Conservation (phyloP, 257 asterid species). For the Datura wrightii region DNA sequence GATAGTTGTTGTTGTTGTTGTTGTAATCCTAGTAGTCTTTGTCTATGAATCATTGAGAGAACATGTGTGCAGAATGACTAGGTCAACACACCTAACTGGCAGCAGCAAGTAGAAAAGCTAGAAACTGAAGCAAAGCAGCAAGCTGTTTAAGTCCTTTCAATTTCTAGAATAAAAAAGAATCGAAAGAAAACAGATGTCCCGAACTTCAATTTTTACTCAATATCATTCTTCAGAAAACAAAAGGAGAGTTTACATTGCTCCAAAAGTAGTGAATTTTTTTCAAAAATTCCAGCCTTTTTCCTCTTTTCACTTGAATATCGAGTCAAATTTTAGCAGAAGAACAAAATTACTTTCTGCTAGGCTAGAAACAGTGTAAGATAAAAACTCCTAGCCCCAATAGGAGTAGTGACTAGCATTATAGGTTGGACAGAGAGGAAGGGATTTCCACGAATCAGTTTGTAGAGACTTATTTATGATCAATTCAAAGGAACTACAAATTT, state of each 20-base stretch:
- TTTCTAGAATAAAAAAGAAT: neutral
- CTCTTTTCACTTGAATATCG: neutral
- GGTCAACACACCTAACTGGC: constrained; percentile 1
- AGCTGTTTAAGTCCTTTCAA: neutral
- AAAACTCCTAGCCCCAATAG: neutral
- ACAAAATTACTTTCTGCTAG: neutral
- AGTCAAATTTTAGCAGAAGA: neutral
- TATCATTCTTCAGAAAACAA: neutral
- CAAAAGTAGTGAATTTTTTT: neutral
- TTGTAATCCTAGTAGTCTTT: neutral
- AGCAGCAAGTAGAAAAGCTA: neutral
- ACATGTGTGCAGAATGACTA: neutral
- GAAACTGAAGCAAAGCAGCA: neutral
- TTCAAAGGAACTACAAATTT: neutral
- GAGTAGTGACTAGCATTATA: neutral
- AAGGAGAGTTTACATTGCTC: neutral
- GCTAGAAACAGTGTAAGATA: neutral
- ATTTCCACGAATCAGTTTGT: neutral
- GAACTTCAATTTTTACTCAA: neutral
- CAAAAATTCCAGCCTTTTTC: neutral
- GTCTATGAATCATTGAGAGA: neutral
- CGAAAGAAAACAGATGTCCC: neutral
- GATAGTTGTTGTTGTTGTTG: too few species aligned
- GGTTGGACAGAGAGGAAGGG: neutral
- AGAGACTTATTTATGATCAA: neutral